These are phyloP conservation scores for Dioszegia crocea DNA, from an alignment of 768 basidiomycete genomes.

Conservation along the genomic window DNA sequence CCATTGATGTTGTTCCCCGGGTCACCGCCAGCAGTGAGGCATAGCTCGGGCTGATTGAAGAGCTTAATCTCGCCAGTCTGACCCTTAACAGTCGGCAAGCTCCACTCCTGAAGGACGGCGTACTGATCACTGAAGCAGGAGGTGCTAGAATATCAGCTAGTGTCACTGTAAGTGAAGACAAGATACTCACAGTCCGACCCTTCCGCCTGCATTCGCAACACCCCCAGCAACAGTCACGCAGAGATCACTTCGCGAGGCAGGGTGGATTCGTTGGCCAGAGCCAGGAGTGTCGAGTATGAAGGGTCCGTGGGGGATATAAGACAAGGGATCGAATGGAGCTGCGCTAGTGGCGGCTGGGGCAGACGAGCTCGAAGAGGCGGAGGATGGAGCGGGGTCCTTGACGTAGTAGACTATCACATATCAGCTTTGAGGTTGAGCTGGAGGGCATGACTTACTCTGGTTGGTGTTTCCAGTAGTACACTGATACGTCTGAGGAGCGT, in stretches of 20 bases:
- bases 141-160: not conserved
- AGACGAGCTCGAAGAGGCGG: not conserved
- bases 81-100: not conserved
- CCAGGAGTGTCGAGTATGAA: not conserved
- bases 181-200: not conserved
- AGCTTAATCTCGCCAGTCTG: not conserved
- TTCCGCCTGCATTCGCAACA: not conserved
- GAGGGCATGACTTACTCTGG: constrained; percentile 26
- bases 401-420: no score
- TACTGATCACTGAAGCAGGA: not conserved
- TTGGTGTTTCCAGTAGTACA: constrained; percentile 47
- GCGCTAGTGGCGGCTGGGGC: not conserved
- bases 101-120: not conserved
- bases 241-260: not conserved
- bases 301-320: not conserved
- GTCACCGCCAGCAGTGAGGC: constrained; percentile 23
- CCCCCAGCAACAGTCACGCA: not conserved
- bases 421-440: not conserved
- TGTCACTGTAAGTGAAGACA: not conserved
- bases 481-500: constrained; percentile 40
- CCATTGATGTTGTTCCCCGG: constrained; percentile 20
- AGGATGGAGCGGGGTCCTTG: not conserved
- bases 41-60: constrained; percentile 7
- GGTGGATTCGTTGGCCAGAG: constrained; percentile 12
- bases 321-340: not conserved